These are phyloP conservation scores for Pseudozyma hubeiensis DNA, from an alignment of 1,284 basidiomycete genomes.

Conservation along the genomic window DNA sequence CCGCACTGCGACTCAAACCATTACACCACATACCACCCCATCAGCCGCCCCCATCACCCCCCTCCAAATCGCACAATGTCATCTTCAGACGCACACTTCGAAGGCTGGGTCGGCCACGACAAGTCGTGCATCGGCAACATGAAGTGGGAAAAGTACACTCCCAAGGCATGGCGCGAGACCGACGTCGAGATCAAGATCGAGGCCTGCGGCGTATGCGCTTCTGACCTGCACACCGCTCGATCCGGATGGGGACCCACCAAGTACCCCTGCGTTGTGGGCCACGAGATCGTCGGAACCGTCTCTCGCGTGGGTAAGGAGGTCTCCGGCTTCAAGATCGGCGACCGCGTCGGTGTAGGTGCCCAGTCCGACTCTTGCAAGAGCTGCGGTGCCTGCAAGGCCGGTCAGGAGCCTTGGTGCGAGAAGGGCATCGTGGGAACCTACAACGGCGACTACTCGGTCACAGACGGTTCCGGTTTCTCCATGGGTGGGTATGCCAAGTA, in stretches of 20 bases:
- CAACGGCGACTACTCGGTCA: conserved; percentile 71
- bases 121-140: conserved; percentile 54
- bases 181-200: conserved; percentile 58
- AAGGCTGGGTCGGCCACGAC: conserved; percentile 59
- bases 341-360: conserved; percentile 76
- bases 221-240: conserved; percentile 57
- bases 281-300: conserved; percentile 76
- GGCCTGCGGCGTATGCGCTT: conserved; percentile 54
- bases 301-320: conserved; percentile 70
- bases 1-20: too few relatives aligned
- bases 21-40: too few relatives aligned
- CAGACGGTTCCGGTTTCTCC: conserved; percentile 67
- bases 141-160: conserved; percentile 50
- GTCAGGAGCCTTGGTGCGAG: conserved; percentile 54
- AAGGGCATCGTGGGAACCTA: conserved; percentile 58
- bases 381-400: conserved; percentile 73
- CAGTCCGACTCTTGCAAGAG: conserved; percentile 73
- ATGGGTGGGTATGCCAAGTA: conserved; percentile 61
- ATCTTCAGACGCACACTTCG: conserved; percentile 40
- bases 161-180: conserved; percentile 54
- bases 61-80: conserved; percentile 21
- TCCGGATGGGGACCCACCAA: conserved; percentile 57
- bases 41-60: too few relatives aligned
- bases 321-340: conserved; percentile 74
- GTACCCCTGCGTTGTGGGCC: conserved; percentile 65